Percentiles rank a stretch among this genome's conserved stretches.
These are phyloP conservation scores for Geranium rotundifolium DNA, from an alignment of 345 rosid species.

Conservation along the genomic window DNA sequence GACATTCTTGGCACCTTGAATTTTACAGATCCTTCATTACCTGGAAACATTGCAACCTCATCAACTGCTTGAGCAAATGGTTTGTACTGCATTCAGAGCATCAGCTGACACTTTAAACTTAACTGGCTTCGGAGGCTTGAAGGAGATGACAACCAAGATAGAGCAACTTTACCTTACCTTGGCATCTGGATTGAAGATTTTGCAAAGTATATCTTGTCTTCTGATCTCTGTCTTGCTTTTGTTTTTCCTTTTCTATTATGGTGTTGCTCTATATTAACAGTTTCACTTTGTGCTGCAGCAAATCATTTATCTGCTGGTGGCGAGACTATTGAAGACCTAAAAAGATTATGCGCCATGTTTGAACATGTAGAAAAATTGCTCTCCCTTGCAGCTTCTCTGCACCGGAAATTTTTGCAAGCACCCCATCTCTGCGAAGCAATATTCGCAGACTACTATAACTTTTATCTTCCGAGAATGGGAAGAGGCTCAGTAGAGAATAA, in stretches of 20 bases:
- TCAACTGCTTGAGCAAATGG: constrained; percentile 94
- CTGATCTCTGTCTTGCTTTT: not conserved
- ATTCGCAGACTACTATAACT: constrained; percentile 50
- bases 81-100: constrained; percentile 88
- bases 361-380: constrained; percentile 72
- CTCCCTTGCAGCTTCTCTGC: constrained; percentile 76
- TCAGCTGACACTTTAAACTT: constrained; percentile 79
- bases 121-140: constrained; percentile 60
- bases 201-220: constrained; percentile 37
- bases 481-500: constrained; percentile 22
- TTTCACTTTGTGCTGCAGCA: constrained; percentile 31
- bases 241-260: not conserved
- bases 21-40: constrained; percentile 66
- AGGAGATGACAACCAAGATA: constrained; percentile 51
- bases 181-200: constrained; percentile 46
- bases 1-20: constrained; percentile 11
- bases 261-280: not conserved
- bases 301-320: constrained; percentile 34
- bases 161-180: constrained; percentile 66
- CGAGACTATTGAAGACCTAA: constrained; percentile 54
- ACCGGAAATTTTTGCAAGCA: constrained; percentile 62
- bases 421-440: constrained; percentile 65
- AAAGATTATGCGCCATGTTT: constrained; percentile 46
- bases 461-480: constrained; percentile 56
- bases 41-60: constrained; percentile 84